Conservation (phyloP, 306 rosid species). For the Lathyrus tuberosus region DNA sequence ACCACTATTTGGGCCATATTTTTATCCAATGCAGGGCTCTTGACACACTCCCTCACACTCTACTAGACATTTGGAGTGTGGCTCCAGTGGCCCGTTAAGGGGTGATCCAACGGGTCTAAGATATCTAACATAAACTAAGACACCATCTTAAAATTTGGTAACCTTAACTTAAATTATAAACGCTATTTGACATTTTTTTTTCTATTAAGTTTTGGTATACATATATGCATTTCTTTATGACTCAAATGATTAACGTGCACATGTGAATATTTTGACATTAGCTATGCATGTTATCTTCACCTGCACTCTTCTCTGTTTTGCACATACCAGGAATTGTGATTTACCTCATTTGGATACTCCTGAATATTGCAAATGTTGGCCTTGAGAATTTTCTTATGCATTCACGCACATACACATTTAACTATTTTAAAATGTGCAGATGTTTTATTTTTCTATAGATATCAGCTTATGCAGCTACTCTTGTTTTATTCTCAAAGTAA, state of each 20-base stretch:
- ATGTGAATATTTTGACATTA: background rate
- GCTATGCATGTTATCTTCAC: constrained; percentile 25
- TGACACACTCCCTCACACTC: background rate
- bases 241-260: constrained; percentile 4
- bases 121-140: background rate
- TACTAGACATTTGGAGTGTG: background rate
- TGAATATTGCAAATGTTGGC: constrained; percentile 22
- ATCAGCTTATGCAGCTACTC: constrained; percentile 18
- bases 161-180: background rate
- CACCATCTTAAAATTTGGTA: background rate
- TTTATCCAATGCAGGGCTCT: background rate
- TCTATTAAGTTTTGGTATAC: background rate
- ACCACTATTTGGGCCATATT: background rate
- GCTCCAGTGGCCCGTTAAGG: background rate
- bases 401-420: constrained; percentile 10
- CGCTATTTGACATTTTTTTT: background rate
- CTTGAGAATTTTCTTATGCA: constrained; percentile 18
- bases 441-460: constrained; percentile 25
- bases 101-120: background rate
- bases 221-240: background rate
- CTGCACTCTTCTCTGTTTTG: constrained; percentile 6
- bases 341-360: constrained; percentile 29
- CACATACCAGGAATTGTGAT: constrained; percentile 7
- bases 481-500: constrained; percentile 34
- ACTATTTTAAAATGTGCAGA: constrained; percentile 13